These are phyloP conservation scores for Lactarius akahatsu DNA, from an alignment of 768 basidiomycete species.

Conservation along the genomic window DNA sequence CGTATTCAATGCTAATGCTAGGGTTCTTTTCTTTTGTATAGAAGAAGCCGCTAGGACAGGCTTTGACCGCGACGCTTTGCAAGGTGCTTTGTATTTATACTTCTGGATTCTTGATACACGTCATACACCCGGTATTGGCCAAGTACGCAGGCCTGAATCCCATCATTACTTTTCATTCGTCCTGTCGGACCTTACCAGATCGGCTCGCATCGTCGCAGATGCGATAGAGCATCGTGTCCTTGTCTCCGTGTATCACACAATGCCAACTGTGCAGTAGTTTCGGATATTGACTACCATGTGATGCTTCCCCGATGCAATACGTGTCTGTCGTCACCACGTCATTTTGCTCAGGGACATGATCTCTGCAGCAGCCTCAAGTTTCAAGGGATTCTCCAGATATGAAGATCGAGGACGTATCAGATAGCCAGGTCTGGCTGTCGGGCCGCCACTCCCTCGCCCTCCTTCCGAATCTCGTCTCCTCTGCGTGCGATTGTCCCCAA, in stretches of 20 bases:
- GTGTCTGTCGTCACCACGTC: no score
- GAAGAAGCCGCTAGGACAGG: background rate
- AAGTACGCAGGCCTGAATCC: no score
- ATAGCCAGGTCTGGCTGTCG: no score
- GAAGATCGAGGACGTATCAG: no score
- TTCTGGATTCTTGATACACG: background rate
- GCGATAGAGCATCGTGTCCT: background rate
- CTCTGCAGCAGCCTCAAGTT: no score
- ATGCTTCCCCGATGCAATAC: background rate
- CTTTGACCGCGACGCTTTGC: background rate
- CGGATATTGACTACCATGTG: background rate
- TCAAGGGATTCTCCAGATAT: no score
- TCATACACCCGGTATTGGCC: background rate
- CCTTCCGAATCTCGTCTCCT: no score
- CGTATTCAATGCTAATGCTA: background rate
- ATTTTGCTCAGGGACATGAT: no score
- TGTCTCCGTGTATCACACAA: background rate
- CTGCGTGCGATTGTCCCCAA: no score
- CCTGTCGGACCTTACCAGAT: background rate
- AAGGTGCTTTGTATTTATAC: background rate
- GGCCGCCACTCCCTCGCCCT: no score
- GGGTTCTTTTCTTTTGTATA: background rate
- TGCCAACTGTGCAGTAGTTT: background rate
- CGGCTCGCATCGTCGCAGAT: background rate
- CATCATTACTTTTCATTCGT: background rate